Evolutionary conservation across 2,329 filamentous ascomycete genomes (phyloP).

Genomic region (Bipolaris cookei): DNA sequence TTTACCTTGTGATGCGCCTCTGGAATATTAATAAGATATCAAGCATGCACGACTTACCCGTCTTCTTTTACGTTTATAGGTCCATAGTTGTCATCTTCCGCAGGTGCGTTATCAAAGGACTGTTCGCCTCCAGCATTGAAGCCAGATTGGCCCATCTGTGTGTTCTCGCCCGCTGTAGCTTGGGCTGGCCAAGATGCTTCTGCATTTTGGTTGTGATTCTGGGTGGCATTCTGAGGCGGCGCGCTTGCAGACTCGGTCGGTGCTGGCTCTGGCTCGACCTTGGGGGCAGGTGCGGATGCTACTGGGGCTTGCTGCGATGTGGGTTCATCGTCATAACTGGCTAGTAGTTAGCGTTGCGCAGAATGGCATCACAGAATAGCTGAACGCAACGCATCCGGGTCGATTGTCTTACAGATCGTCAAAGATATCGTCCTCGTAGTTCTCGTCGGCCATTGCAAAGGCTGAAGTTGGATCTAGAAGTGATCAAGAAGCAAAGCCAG

Average conservation of each 20-base stretch:
- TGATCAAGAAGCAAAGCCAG: not conserved
- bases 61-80: slow-evolving; percentile 84
- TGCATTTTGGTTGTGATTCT: slow-evolving; percentile 22
- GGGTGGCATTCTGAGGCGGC: slow-evolving; percentile 24
- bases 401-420: slow-evolving; percentile 78
- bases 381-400: slow-evolving; percentile 3
- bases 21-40: slow-evolving; percentile 9
- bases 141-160: slow-evolving; percentile 41
- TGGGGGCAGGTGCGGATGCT: slow-evolving; percentile 29
- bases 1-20: slow-evolving; percentile 37
- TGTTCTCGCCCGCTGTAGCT: slow-evolving; percentile 29
- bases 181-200: slow-evolving; percentile 29
- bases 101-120: slow-evolving; percentile 39
- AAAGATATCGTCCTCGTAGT: slow-evolving; percentile 92
- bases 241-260: slow-evolving; percentile 27
- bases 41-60: slow-evolving; percentile 69
- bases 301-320: slow-evolving; percentile 34
- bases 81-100: slow-evolving; percentile 53
- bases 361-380: not conserved
- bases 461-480: not conserved
- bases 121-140: slow-evolving; percentile 41
- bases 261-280: slow-evolving; percentile 31
- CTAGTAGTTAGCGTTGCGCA: slow-evolving; percentile 28
- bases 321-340: slow-evolving; percentile 51
- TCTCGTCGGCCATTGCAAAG: slow-evolving; percentile 75